Base-by-base conservation (phyloP, 495 filamentous ascomycete species). In the Platismatia glauca region DNA sequence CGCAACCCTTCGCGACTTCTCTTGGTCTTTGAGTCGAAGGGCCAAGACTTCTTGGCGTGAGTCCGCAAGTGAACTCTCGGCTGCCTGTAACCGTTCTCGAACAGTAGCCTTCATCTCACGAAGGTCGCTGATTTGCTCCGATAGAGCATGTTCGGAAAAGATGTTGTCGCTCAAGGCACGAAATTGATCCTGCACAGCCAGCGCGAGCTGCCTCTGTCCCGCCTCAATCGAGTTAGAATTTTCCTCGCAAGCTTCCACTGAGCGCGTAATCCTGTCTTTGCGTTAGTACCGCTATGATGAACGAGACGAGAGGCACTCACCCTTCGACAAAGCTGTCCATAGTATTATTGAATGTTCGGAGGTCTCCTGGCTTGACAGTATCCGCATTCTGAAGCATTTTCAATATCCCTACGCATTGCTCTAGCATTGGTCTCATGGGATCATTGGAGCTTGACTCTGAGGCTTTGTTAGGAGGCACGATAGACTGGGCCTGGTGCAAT, bases 101-200 rank as follows among this genome's bases (percentile, higher is more conserved):
- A 68, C 43, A n/a, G 58, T 60, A 35, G 68, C 68, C 53, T 62
- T 70, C 39, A 57, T 53, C 43, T 66, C 64, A 29, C 64, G 63
- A 58, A 69, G 58, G 27, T 70, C 64, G 20, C 24, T 52, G 7
- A 70, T 29, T 57, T 70, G 68, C 37, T 68, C 67, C 6, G 57
- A 35, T 20, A 68, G 37, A 38, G 50, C 41, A 8, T 62, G 56
- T 8, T 61, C 64, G 12, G 20, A 56, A 15, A 35, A 34, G 20
- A 57, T 22, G n/a, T 61, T 64, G 4, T 33, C 52, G 35, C 59
- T 38, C 13, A 68, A 52, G 37, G 44, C 35, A 5, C 48, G 39
- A 38, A 68, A 55, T 50, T 68, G 52, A 29, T 60, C 35, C 43
- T 66, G 48, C 35, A 68, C 38, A 22, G 43, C 37, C 13, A 31